Evolutionary conservation across 257 asterid species (phyloP).

Genomic region (Solanum rostratum): DNA sequence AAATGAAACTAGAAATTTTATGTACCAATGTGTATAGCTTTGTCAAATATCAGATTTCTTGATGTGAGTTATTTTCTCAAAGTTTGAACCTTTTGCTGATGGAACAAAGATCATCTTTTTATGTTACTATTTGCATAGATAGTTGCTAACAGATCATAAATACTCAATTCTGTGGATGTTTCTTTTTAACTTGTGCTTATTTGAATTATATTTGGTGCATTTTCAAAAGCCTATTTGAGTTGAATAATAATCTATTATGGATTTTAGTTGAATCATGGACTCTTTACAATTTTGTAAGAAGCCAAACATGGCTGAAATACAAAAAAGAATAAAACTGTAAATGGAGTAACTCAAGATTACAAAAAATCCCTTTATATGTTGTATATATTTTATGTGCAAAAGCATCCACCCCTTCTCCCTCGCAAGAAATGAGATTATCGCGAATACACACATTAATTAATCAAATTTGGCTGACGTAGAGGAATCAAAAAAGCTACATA

Average conservation of each 20-base stretch:
- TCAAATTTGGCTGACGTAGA: too few relatives aligned
- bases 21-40: background rate
- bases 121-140: background rate
- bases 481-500: too few relatives aligned
- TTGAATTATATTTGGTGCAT: background rate
- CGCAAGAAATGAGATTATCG: too few relatives aligned
- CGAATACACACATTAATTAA: too few relatives aligned
- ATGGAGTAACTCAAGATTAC: too few relatives aligned
- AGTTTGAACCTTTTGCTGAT: background rate
- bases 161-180: background rate
- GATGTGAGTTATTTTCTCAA: background rate
- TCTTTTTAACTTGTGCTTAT: background rate
- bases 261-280: background rate
- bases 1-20: background rate
- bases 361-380: too few relatives aligned
- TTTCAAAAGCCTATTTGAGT: background rate
- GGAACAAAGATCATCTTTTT: background rate
- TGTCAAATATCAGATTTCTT: background rate
- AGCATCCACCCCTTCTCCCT: too few relatives aligned
- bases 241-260: background rate
- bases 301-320: background rate
- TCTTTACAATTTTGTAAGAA: background rate
- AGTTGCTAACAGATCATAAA: background rate
- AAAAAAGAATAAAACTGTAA: too few relatives aligned
- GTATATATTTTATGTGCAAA: too few relatives aligned